Conservation (phyloP, 148 eudicot genomes). For the Euryodendron excelsum region DNA sequence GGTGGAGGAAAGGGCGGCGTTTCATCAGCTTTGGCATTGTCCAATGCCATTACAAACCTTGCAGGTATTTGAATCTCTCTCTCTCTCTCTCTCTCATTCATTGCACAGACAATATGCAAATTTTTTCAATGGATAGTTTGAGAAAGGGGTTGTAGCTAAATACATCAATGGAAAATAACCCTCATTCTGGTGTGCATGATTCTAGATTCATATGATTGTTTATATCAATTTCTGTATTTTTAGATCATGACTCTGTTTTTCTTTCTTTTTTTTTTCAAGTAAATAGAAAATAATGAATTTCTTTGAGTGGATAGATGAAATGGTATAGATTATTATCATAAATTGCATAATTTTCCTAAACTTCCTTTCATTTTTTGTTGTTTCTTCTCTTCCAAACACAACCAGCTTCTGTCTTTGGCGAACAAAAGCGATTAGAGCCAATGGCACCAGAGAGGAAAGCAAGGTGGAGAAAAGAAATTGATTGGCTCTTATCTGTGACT, state of each 20-base stretch:
- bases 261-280: background rate
- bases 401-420: slow-evolving; percentile 82
- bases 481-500: slow-evolving; percentile 78
- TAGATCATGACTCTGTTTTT: background rate
- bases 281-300: no score
- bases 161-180: background rate
- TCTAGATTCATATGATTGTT: background rate
- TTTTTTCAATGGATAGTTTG: background rate
- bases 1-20: slow-evolving; percentile 76
- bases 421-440: slow-evolving; percentile 56
- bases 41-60: slow-evolving; percentile 77
- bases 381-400: slow-evolving; percentile 8
- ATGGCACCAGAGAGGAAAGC: slow-evolving; percentile 58
- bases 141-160: background rate
- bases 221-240: background rate
- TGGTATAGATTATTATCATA: background rate
- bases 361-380: background rate
- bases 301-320: background rate
- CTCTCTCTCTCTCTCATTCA: background rate
- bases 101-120: background rate
- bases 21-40: slow-evolving; percentile 60
- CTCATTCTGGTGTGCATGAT: background rate
- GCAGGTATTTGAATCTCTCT: slow-evolving; percentile 44
- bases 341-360: background rate
- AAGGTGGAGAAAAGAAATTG: slow-evolving; percentile 76